phyloP scores from a whole-genome alignment of 179 eudicot species.

The Silene noctiflora region DNA sequence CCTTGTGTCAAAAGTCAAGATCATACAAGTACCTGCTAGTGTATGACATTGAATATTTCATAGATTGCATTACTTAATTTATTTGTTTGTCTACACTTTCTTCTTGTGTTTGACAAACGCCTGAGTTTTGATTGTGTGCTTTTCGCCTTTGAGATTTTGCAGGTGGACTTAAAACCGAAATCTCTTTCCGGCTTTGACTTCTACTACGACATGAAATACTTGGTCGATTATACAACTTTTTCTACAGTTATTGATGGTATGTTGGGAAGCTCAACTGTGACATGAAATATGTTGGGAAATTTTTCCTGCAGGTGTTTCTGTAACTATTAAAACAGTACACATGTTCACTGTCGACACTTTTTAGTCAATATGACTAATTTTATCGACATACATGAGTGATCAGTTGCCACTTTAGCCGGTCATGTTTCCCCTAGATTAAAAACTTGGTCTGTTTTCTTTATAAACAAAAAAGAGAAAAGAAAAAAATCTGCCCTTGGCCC shows the following conservation, averaged over 20 bases:
- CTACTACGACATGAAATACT: constrained; percentile 55
- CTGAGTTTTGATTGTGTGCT: constrained; percentile 4
- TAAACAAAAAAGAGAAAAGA: no score
- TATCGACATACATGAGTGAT: not conserved
- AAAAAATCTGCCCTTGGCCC: not conserved
- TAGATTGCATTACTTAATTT: constrained; percentile 1
- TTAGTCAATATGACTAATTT: not conserved
- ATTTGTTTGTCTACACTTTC: constrained; percentile 8
- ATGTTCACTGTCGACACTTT: not conserved
- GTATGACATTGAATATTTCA: constrained; percentile 27
- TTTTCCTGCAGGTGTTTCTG: constrained; percentile 8
- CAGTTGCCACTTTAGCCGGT: constrained; percentile 2
- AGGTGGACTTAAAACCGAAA: constrained; percentile 45
- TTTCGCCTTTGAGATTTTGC: constrained; percentile 12
- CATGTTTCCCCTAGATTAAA: not conserved
- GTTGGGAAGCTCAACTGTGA: constrained; percentile 21
- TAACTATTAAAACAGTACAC: not conserved
- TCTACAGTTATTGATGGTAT: constrained; percentile 43
- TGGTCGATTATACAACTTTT: constrained; percentile 46
- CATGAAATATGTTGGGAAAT: not conserved
- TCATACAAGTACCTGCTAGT: constrained; percentile 36
- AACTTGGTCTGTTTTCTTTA: not conserved
- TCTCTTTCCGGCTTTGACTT: constrained; percentile 43
- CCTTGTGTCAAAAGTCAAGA: constrained; percentile 45
- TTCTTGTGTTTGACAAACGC: constrained; percentile 3